Evolutionary conservation across 2,329 filamentous ascomycete species (phyloP).

Genomic region (Penicillium oxalicum): DNA sequence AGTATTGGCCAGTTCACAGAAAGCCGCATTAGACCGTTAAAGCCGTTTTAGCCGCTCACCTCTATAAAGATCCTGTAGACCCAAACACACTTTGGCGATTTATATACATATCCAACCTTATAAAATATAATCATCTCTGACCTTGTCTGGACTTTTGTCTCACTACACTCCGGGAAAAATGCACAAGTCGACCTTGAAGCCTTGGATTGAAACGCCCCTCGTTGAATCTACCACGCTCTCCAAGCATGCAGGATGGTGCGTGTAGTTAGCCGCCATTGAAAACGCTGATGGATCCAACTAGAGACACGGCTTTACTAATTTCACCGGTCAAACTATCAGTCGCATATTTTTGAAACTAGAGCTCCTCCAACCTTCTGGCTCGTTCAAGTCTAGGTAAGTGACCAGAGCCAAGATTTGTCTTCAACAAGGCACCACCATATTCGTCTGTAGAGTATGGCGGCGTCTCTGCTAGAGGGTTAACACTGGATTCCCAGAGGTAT

Average conservation of each 20-base stretch:
- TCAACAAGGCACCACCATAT: neutral
- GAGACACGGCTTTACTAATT: neutral
- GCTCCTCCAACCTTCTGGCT: conserved; percentile 71
- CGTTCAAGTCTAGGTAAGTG: conserved; percentile 65
- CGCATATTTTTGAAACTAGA: conserved; percentile 79
- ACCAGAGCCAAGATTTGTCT: no score
- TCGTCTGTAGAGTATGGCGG: no score
- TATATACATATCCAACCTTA: no score
- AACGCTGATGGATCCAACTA: no score
- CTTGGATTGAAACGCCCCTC: conserved; percentile 38
- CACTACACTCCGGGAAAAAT: neutral
- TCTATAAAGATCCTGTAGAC: no score
- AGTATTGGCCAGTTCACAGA: no score
- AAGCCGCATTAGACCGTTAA: no score
- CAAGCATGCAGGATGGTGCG: conserved; percentile 35
- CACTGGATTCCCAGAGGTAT: conserved; percentile 24
- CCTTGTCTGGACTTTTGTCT: no score
- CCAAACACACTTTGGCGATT: no score
- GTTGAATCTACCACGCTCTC: conserved; percentile 34
- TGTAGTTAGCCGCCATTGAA: neutral
- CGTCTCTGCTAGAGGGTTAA: neutral
- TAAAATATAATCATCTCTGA: no score
- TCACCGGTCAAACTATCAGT: conserved; percentile 31
- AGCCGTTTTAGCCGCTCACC: no score
- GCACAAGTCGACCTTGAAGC: conserved; percentile 16